Base-by-base conservation (phyloP, 1,139 yeast genomes). In the Scheffersomyces titani region DNA sequence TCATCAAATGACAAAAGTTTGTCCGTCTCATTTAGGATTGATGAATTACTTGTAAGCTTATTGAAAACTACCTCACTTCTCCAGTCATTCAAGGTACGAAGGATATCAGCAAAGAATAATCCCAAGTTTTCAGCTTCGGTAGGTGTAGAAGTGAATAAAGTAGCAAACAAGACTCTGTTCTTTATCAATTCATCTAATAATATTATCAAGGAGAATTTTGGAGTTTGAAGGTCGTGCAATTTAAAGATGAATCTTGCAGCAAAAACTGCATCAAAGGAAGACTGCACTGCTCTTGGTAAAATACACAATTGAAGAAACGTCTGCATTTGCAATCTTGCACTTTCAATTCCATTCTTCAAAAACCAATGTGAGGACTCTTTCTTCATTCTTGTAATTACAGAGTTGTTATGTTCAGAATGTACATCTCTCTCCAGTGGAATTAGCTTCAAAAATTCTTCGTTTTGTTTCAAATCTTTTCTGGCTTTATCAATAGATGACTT, bases 121-220 rank as follows among this genome's bases (percentile, higher is more conserved):
- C 97, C 97, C 50, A 92, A 70, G 68, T 90, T 90, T 65, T 92
- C 97, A 0, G 97, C 87, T 68, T 93, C 97, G 6, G 81, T 72
- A 0, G 92, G 83, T 0, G 97, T 90, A 54, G 87, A 83, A 1
- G 96, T 86, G 64, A 85, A 88, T 19, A 92, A 68, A 0, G 91
- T 81, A 2, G 88, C 85, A 58, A 81, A 81, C 30, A 90, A 70
- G 18, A 88, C 72, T 5, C 81, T 76, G 5, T 77, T 76, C 1
- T 76, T 71, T 56, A 92, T 79, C 47, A 92, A 72, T 47, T 72
- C 71, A 53, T 85, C 80, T 54, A 89, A 71, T 1, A 87, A 63
- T 1, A 62, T 64, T 7, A 80, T 55, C 9, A 87, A 63, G 2
- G 84, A 77, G 65, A 80, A 86, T 49, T 82, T 76, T 1, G 74